These are phyloP conservation scores for Rhinocladiella similis DNA, from an alignment of 2,329 filamentous ascomycete species.

Conservation along the genomic window DNA sequence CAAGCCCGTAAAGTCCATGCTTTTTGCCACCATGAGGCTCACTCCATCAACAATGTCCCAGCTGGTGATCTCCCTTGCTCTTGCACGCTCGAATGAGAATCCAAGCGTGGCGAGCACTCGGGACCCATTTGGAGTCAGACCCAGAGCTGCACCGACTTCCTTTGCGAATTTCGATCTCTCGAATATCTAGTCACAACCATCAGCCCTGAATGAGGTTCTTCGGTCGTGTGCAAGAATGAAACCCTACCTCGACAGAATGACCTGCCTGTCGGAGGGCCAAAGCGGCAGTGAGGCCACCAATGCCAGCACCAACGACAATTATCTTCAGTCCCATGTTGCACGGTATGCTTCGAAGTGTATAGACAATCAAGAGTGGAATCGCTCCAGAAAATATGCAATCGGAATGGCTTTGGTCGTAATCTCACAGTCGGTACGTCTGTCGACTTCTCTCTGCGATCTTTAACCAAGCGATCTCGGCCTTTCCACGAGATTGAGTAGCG, in stretches of 20 bases:
- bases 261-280: slow-evolving; percentile 56
- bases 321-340: slow-evolving; percentile 26
- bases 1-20: background rate
- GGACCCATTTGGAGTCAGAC: slow-evolving; percentile 32
- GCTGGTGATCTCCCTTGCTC: slow-evolving; percentile 6
- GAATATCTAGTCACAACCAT: slow-evolving; percentile 29
- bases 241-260: slow-evolving; percentile 51
- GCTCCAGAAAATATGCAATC: background rate
- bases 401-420: background rate
- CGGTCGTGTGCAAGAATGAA: no score
- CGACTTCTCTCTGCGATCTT: no score
- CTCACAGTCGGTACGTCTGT: no score
- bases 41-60: slow-evolving; percentile 1
- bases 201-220: no score
- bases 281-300: slow-evolving; percentile 35
- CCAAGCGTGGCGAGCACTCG: slow-evolving; percentile 28
- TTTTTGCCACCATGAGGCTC: background rate
- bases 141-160: slow-evolving; percentile 33
- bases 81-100: slow-evolving; percentile 24
- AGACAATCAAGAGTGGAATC: no score
- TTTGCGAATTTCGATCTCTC: slow-evolving; percentile 31
- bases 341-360: background rate
- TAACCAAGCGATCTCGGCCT: background rate
- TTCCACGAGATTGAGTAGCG: background rate
- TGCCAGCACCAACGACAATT: slow-evolving; percentile 37